phyloP scores from a whole-genome alignment of 2,329 filamentous ascomycete species.

The Claviceps purpurea region DNA sequence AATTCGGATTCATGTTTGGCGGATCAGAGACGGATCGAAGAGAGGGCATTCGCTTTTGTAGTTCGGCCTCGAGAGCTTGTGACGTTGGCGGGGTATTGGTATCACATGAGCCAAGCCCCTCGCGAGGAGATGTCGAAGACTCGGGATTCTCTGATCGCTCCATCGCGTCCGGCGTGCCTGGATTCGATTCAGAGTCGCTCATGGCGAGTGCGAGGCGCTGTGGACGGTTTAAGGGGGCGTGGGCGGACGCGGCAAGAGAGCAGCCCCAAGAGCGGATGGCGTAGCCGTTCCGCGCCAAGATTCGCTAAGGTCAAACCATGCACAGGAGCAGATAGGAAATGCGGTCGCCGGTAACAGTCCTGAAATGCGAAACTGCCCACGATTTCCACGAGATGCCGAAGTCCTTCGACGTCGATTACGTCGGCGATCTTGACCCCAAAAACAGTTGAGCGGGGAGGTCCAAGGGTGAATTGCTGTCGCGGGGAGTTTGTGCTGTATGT shows the following conservation, averaged over 20 bases:
- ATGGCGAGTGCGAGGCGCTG: conserved; percentile 5
- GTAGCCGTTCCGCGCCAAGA: conserved; percentile 3
- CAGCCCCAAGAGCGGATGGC: conserved; percentile 4
- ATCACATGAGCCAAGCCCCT: conserved; percentile 17
- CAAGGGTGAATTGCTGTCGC: neutral
- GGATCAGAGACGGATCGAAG: conserved; percentile 48
- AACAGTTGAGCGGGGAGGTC: neutral
- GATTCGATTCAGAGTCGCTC: conserved; percentile 23
- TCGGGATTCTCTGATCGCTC: conserved; percentile 19
- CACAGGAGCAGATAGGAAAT: neutral
- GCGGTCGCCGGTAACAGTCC: neutral
- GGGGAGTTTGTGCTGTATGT: neutral
- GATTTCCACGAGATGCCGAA: neutral
- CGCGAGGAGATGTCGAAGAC: conserved; percentile 30
- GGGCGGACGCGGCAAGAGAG: neutral
- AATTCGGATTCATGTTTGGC: conserved; percentile 61
- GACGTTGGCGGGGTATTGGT: conserved; percentile 22
- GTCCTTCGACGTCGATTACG: neutral
- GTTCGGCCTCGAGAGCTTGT: conserved; percentile 22
- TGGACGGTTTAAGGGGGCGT: neutral
- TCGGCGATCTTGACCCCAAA: neutral
- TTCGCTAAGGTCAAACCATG: conserved; percentile 4
- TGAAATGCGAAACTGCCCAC: neutral
- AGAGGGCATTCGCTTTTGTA: conserved; percentile 40
- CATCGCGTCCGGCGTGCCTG: conserved; percentile 34